Percentiles rank a stretch among this genome's conserved stretches.
Evolutionary conservation across 176 grass and related monocot species (phyloP).

Genomic region (Oryza glaberrima): DNA sequence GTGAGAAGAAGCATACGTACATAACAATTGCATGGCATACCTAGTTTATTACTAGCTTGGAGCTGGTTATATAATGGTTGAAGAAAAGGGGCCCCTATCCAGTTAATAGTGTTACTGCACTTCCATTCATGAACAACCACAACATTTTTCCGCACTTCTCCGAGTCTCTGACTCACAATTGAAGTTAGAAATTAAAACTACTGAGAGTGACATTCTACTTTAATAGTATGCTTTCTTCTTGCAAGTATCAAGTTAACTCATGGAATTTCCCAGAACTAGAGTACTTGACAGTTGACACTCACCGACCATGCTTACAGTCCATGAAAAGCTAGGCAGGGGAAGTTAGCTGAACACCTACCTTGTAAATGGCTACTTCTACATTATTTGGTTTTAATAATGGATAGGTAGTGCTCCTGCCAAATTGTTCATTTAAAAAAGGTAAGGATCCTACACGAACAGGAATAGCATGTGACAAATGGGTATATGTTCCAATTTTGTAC

Average conservation of each 20-base stretch:
- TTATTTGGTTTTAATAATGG: neutral
- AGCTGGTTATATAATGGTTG: neutral
- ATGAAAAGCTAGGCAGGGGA: neutral
- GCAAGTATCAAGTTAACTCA: neutral
- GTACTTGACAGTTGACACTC: neutral
- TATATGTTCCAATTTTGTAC: neutral
- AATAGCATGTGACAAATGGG: neutral
- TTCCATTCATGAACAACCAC: neutral
- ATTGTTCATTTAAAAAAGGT: neutral
- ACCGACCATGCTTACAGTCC: neutral
- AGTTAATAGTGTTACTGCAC: neutral
- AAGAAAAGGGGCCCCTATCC: constrained; percentile 14
- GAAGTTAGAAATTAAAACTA: constrained; percentile 10
- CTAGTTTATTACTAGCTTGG: neutral
- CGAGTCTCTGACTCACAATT: neutral
- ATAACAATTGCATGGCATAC: neutral
- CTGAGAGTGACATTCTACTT: neutral
- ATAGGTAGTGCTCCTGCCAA: neutral
- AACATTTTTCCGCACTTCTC: neutral
- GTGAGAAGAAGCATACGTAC: neutral
- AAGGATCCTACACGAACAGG: neutral
- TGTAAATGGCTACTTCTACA: neutral
- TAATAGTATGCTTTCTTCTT: neutral
- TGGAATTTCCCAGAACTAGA: neutral
- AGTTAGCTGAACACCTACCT: neutral